These are phyloP conservation scores for sunflower (Helianthus annuus) DNA, from an alignment of 129 eudicot species.

Conservation along the genomic window HanXRQr2.0-SUNRISE NC_035438.2:11329989-11330488, in stretches of 20 bases:
- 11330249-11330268: conserved; percentile 22
- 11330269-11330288: background rate
- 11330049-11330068: too few species aligned
- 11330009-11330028: conserved; percentile 45
- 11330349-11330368: background rate
- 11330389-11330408: background rate
- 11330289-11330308: background rate
- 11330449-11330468: too few species aligned
- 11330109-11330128: conserved; percentile 45
- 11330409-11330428: too few species aligned
- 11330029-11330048: too few species aligned
- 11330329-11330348: conserved; percentile 18
- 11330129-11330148: conserved; percentile 43
- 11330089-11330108: too few species aligned
- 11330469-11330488: too few species aligned
- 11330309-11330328: background rate
- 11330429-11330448: too few species aligned
- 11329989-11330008: conserved; percentile 76
- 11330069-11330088: too few species aligned
- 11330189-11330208: background rate
- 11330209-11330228: conserved; percentile 8
- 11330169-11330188: conserved; percentile 93
- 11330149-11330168: conserved; percentile 35
- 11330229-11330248: background rate
- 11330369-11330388: conserved; percentile 1